Evolutionary conservation across 345 rosid species (phyloP).

Genomic region (Clausena lansium): DNA sequence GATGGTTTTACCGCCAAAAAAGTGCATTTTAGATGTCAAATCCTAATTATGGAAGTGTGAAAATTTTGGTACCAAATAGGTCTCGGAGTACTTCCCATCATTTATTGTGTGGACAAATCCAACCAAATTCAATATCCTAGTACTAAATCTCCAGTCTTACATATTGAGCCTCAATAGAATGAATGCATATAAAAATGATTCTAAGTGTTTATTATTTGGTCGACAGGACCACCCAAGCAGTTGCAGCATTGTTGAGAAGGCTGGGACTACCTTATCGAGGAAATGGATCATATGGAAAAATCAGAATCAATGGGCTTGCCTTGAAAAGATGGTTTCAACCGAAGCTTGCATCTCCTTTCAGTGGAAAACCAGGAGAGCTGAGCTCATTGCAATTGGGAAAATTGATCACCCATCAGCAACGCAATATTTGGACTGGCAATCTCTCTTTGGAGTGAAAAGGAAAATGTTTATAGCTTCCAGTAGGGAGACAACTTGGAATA

Average conservation of each 20-base stretch:
- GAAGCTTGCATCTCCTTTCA: conserved; percentile 64
- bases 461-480: neutral
- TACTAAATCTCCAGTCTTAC: neutral
- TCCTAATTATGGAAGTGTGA: neutral
- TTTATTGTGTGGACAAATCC: neutral
- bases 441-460: conserved; percentile 49
- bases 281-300: conserved; percentile 61
- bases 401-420: conserved; percentile 70
- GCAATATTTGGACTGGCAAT: conserved; percentile 66
- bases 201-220: conserved; percentile 13
- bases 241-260: conserved; percentile 75
- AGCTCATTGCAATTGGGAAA: conserved; percentile 57
- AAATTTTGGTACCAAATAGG: neutral
- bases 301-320: conserved; percentile 73
- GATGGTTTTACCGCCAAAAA: neutral
- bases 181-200: neutral
- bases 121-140: neutral
- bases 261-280: conserved; percentile 68
- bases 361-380: conserved; percentile 56
- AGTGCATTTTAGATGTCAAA: neutral
- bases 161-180: neutral
- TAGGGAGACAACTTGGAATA: neutral
- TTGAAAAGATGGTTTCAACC: conserved; percentile 85
- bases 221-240: conserved; percentile 62
- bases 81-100: neutral